Base-by-base conservation (phyloP, 2,329 filamentous ascomycete genomes). In the Aureobasidium lini region DNA sequence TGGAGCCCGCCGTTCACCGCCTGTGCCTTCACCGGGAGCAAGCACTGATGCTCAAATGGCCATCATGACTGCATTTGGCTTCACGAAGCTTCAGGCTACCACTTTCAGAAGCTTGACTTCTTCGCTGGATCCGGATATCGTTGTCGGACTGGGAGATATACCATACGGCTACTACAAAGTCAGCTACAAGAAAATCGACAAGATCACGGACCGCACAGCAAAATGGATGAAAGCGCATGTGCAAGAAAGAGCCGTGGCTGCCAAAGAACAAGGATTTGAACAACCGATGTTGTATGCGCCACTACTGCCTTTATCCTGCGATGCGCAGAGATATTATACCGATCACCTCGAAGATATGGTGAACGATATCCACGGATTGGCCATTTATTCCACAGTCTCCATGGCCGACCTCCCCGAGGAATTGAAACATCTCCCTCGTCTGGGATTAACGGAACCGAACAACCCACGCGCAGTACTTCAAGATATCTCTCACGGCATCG, bases 131-230 rank as follows among this genome's bases (percentile, higher is more conserved):
- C 90, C 93, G 0, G 93, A 99, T 69, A 86, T 97, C 57, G 83
- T 87, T 37, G 80, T 97, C 28, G 85, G 85, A 0, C 73, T 95
- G 54, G 88, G 87, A 5, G 94, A 99, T 72, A 71, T 86, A 23
- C 81, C 92, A 9, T 79, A 81, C 34, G 81, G 82, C 65, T 76
- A 75, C 58, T 63, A 67, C 15, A 58, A 70, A 54, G 66, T 68
- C 29, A 67, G 64, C 31, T 64, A 77, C 57, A 96, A 95, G 73
- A 82, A 92, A 47, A 83, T 88, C 48, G 79, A 84, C 37, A 91
- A 89, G 68, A 96, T 96, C 85, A 86, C 85, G 28, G 90, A 94
- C 68, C 81, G 93, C 60, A 96, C 90, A 0, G 88, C 94, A 69
- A 81, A 83, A 39, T 97, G 91, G 90, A 77, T 93, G 16, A 81